Percentiles rank a stretch among this genome's conserved stretches.
Evolutionary conservation across 352 stramenopile species (phyloP).

Genomic region (Phytophthora podocarpi): DNA sequence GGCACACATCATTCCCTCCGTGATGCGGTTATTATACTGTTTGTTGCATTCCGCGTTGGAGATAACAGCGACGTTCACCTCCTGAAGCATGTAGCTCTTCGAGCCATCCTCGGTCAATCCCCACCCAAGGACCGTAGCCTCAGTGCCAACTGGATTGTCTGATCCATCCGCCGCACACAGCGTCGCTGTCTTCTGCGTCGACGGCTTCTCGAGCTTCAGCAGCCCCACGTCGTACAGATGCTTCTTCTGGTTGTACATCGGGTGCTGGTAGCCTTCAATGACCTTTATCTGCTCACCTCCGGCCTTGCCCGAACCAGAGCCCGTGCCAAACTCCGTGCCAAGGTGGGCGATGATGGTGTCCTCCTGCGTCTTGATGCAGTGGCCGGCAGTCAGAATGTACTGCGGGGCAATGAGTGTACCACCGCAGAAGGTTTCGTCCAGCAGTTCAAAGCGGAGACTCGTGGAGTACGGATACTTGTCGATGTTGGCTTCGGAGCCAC

Average conservation of each 20-base stretch:
- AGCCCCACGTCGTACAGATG: constrained; percentile 35
- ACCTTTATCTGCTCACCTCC: constrained; percentile 31
- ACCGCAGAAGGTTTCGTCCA: constrained; percentile 54
- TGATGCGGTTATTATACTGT: constrained; percentile 59
- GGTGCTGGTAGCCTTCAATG: constrained; percentile 23
- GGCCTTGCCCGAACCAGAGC: constrained; percentile 10
- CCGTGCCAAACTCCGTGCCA: constrained; percentile 17
- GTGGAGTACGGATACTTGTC: constrained; percentile 53
- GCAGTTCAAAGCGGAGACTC: constrained; percentile 44
- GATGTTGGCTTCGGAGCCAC: constrained; percentile 50
- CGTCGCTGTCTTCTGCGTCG: constrained; percentile 32
- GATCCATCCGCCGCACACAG: constrained; percentile 48
- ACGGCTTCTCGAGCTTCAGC: constrained; percentile 29
- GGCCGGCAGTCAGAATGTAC: constrained; percentile 70
- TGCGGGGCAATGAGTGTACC: constrained; percentile 58
- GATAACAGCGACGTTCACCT: constrained; percentile 59
- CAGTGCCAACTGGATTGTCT: constrained; percentile 49
- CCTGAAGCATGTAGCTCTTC: constrained; percentile 36
- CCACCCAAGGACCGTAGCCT: constrained; percentile 60
- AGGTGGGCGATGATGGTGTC: constrained; percentile 42
- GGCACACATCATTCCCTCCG: constrained; percentile 62
- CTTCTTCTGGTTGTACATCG: constrained; percentile 30
- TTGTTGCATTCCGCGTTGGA: constrained; percentile 60
- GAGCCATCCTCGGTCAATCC: constrained; percentile 45
- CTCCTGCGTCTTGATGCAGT: constrained; percentile 60